phyloP scores from a whole-genome alignment of 768 basidiomycete species.

The Trametes cinnabarina region DNA sequence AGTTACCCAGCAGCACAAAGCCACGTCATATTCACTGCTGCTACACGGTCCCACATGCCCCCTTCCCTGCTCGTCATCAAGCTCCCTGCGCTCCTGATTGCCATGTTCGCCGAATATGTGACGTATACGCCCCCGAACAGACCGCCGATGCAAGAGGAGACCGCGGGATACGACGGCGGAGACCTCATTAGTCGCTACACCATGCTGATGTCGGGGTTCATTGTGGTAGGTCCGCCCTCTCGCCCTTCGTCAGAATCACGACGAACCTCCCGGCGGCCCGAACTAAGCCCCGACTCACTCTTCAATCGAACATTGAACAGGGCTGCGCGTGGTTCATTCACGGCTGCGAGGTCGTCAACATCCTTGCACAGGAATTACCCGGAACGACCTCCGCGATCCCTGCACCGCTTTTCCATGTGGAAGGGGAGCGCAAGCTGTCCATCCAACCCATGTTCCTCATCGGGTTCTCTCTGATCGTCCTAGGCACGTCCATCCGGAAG shows the following conservation, averaged over 20 bases:
- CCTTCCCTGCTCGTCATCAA: not conserved
- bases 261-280: no score
- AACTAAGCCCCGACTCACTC: no score
- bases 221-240: no score
- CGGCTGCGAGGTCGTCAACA: not conserved
- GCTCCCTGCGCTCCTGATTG: not conserved
- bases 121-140: not conserved
- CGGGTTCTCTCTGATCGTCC: not conserved
- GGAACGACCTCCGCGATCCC: not conserved
- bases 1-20: no score
- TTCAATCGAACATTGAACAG: no score
- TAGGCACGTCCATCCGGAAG: conserved; percentile 1
- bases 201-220: no score
- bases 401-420: not conserved
- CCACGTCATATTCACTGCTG: no score
- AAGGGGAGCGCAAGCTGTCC: no score
- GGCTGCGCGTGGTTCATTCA: not conserved
- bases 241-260: no score
- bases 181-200: not conserved
- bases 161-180: not conserved
- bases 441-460: not conserved
- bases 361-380: not conserved
- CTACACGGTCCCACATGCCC: no score
- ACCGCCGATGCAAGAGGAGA: not conserved
- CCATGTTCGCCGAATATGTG: not conserved